Evolutionary conservation across 371 early-diverging fungal genomes (phyloP), one percentile per base, ranked within the genome.

Genomic region (Mortierella sp.): DNA sequence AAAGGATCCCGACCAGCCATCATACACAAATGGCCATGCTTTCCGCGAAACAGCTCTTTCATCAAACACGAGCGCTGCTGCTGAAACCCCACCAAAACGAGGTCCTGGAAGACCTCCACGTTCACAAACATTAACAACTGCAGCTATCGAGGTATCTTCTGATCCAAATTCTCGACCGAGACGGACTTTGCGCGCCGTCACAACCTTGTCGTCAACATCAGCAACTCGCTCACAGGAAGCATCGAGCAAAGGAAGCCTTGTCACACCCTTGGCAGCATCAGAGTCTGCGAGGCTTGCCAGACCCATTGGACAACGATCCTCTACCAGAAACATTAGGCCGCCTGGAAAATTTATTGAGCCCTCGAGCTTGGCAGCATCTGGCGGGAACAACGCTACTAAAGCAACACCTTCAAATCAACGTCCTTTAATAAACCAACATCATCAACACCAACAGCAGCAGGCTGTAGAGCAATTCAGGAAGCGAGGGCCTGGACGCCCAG

Each of bases 381-480:
- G 42, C 55, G 45, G 51, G 40, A 32, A 15, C 53, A 71, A 42
- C 43, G 19, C 28, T 22, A 2, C 64, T 12, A 66, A 23, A 54
- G 67, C 71, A 15, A 74, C 80, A 8, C 75, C 80, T 2, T 55
- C 80, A 35, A 80, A 80, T 34, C 80, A 80, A 49, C 62, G 71
- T 8, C 64, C 64, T 13, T 40, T 74, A 70, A 47, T 42, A 47
- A 37, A 34, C 49, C 63, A 31, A 23, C 47, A 42, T 22, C 64
- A 54, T 34, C 57, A 42, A 22, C 59, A 37, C 49, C 57, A 31
- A 31, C 64, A 56, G 22, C 70, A 63, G 22, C 40, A 47, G 9
- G 43, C 35, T 22, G 23, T 15, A 0, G 68, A 67, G 13, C 51
- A 26, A 22, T 29, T 51, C 19, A 37, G 34, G 59, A 70, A 69